Base-by-base conservation (phyloP, 2,329 filamentous ascomycete genomes). In the Venturia effusa region DNA sequence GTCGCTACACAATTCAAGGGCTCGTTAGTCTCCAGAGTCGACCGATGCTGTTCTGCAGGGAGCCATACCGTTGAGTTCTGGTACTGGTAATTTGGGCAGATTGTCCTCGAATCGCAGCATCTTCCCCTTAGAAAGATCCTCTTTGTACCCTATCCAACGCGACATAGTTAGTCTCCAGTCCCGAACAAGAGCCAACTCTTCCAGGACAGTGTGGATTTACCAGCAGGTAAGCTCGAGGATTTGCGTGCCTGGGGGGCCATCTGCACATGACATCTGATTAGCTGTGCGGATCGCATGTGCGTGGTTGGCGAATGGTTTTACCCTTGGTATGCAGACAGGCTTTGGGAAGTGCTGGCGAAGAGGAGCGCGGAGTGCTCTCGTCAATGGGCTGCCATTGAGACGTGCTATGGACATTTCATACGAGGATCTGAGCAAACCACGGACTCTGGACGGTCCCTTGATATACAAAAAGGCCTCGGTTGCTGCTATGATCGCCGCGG, bases 91-190 rank as follows among this genome's bases (percentile, higher is more conserved):
- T 43, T 82, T 83, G 55, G 90, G 90, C 39, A 95, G 83, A n/a
- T 89, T 93, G 43, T 92, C 89, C 74, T 95, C 89, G 75, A 89
- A 95, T 69, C 90, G 85, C 69, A 94, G 81, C 88, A 90, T 94
- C 59, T 85, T 80, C 63, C 89, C 89, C 74, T 91, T 92, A 71
- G 85, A 86, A 70, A 82, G 81, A 76, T 94, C 89, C 78, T 94
- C 90, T 71, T 82, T 84, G 78, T 94, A 93, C 70, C 87, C 89
- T 90, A 57, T 57, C 17, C 43, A 19, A 40, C 39, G 37, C 45
- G 43, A n/a, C 30, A 48, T 39, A 71, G 61, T 57, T 22, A 55
- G 43, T 37, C 39, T n/a, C n/a, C 7, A 22, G 6, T 51, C 22
- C 45, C 22, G 39, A 45, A 22, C 51, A 39, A 22, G n/a, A 24